Percentiles rank a stretch among this genome's conserved stretches.
These are phyloP conservation scores for Periconia sp. DNA, from an alignment of 2,329 filamentous ascomycete species.

Conservation along the genomic window DNA sequence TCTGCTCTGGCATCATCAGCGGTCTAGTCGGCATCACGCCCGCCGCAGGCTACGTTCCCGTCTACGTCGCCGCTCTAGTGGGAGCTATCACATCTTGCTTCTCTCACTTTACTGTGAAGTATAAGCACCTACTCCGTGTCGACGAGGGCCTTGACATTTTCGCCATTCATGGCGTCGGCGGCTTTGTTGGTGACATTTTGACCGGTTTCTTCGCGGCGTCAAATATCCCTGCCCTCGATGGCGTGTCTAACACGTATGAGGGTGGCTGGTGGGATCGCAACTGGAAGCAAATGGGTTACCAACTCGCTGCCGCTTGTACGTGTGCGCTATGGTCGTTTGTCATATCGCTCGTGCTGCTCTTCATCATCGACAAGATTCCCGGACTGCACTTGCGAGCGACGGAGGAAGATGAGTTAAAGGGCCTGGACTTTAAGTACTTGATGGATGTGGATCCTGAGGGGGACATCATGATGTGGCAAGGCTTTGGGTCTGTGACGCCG, in stretches of 20 bases:
- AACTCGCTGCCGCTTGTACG: conserved; percentile 63
- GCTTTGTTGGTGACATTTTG: conserved; percentile 62
- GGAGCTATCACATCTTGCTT: conserved; percentile 58
- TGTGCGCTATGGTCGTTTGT: conserved; percentile 63
- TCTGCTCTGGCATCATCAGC: conserved; percentile 61
- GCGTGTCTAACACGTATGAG: conserved; percentile 52
- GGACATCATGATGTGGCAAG: conserved; percentile 28
- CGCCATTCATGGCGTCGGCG: conserved; percentile 65
- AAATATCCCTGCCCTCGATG: conserved; percentile 60
- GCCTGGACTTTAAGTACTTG: conserved; percentile 60
- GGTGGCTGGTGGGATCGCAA: conserved; percentile 61
- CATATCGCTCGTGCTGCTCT: conserved; percentile 59
- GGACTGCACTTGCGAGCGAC: conserved; percentile 61
- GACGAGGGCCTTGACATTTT: conserved; percentile 68
- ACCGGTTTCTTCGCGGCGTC: conserved; percentile 64
- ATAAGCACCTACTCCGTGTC: conserved; percentile 59
- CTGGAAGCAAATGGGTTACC: conserved; percentile 62
- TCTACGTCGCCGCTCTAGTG: conserved; percentile 59
- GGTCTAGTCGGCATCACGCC: conserved; percentile 66
- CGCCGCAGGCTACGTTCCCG: conserved; percentile 61
- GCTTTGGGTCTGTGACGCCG: conserved; percentile 20
- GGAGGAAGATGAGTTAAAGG: conserved; percentile 62
- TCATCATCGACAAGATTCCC: conserved; percentile 64
- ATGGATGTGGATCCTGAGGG: conserved; percentile 37
- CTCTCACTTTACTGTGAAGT: conserved; percentile 54